phyloP scores from a whole-genome alignment of 2,329 filamentous ascomycete genomes.

The Neoarthrinium moseri region DNA sequence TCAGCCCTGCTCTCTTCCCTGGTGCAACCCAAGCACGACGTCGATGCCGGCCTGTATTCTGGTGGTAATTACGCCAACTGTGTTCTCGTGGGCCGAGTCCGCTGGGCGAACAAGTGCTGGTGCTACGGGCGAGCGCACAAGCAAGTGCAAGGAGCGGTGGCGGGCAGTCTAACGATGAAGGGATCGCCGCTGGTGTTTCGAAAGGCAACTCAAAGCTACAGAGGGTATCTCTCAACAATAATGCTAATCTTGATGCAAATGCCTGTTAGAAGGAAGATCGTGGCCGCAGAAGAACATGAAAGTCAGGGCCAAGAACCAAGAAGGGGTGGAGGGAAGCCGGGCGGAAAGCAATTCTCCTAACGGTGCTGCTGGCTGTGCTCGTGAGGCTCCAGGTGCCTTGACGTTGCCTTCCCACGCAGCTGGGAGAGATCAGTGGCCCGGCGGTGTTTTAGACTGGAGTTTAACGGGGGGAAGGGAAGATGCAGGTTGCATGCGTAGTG shows the following conservation, averaged over 20 bases:
- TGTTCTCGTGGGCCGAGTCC: not conserved
- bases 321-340: not conserved
- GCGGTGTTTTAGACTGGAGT: slow-evolving; percentile 2
- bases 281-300: slow-evolving; percentile 3
- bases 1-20: not conserved
- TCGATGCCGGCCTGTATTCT: slow-evolving; percentile 1
- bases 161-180: not conserved
- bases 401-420: slow-evolving; percentile 5
- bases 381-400: slow-evolving; percentile 1
- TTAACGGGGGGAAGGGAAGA: slow-evolving; percentile 6
- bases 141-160: not conserved
- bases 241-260: slow-evolving; percentile 23
- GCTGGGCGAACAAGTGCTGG: not conserved
- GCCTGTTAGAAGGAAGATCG: slow-evolving; percentile 19
- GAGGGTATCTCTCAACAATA: slow-evolving; percentile 21
- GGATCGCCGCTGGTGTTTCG: slow-evolving; percentile 1
- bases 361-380: not conserved
- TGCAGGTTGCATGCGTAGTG: not conserved
- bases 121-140: not conserved
- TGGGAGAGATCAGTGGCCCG: slow-evolving; percentile 3
- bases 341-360: not conserved
- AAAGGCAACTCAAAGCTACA: slow-evolving; percentile 11
- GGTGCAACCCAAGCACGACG: not conserved
- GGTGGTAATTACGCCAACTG: not conserved
- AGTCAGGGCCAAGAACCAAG: not conserved